A percentile compares a stretch with the other conserved stretches of the same genome.
These are phyloP conservation scores for Phytophthora fragariae DNA, from an alignment of 352 stramenopile genomes.

Conservation along the genomic window DNA sequence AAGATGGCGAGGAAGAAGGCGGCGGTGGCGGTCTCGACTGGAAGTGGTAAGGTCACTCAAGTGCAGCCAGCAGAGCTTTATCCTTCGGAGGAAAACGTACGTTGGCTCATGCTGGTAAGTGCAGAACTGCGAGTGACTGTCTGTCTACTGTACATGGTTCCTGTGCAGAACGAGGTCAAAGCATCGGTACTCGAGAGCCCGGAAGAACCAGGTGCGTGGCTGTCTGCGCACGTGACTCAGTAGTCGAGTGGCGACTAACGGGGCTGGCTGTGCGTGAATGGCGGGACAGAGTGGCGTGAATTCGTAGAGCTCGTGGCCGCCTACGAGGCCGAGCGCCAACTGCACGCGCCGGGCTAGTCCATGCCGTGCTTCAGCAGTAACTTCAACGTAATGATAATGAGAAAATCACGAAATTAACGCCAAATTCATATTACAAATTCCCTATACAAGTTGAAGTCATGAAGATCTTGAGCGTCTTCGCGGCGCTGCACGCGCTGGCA, in stretches of 20 bases:
- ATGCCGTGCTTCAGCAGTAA: not conserved
- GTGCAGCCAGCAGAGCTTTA: not conserved
- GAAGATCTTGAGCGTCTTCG: not conserved
- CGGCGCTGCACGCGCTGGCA: constrained; percentile 7
- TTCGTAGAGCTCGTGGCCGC: constrained; percentile 58
- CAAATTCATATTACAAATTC: not conserved
- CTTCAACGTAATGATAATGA: too few species aligned
- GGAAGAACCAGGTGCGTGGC: constrained; percentile 25
- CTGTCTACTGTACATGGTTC: not conserved
- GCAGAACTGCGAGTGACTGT: not conserved
- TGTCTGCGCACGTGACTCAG: not conserved
- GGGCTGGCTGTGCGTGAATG: not conserved
- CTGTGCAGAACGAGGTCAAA: constrained; percentile 16
- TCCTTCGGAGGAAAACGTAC: constrained; percentile 27
- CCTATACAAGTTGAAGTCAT: constrained; percentile 17
- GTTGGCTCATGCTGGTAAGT: not conserved
- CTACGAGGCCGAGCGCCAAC: constrained; percentile 50
- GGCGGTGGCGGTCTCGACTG: not conserved
- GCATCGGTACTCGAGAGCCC: not conserved
- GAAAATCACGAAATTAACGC: too few species aligned
- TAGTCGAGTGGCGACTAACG: not conserved
- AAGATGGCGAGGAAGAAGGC: constrained; percentile 22
- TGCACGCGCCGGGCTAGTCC: constrained; percentile 12
- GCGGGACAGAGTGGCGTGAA: constrained; percentile 51
- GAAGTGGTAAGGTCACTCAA: constrained; percentile 7